Conservation (phyloP, 805 yeast genomes). For the Nakazawaea wyomingensis region DNA sequence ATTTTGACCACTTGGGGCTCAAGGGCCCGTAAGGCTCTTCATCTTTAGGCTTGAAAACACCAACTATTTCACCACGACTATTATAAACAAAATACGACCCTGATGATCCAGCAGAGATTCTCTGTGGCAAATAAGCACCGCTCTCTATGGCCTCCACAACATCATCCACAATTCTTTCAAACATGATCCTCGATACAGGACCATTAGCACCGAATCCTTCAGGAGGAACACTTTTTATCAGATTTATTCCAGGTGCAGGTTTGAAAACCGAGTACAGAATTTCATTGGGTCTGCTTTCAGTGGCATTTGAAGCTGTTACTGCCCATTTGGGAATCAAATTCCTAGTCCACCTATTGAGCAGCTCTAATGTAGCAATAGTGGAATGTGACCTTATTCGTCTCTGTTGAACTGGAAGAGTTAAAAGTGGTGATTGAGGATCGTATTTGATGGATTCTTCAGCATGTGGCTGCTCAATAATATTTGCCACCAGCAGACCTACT, state of each 20-base stretch:
- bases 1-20: constrained; percentile 75
- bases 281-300: constrained; percentile 28
- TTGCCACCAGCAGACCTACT: neutral
- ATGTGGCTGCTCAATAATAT: neutral
- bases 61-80: constrained; percentile 34
- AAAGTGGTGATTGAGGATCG: neutral
- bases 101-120: constrained; percentile 63
- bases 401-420: neutral
- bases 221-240: constrained; percentile 23
- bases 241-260: constrained; percentile 28
- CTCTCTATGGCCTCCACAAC: constrained; percentile 41
- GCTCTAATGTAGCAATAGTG: constrained; percentile 14
- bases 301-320: constrained; percentile 13
- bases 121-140: constrained; percentile 36
- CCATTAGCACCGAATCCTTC: constrained; percentile 24
- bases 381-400: constrained; percentile 3
- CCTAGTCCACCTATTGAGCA: constrained; percentile 20
- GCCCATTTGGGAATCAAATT: constrained; percentile 22
- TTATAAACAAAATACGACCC: constrained; percentile 61
- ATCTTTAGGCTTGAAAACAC: constrained; percentile 73
- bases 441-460: neutral
- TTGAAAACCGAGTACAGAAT: constrained; percentile 55
- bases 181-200: constrained; percentile 25
- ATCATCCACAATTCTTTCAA: constrained; percentile 35
- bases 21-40: constrained; percentile 79